Evolutionary conservation across 2,329 filamentous ascomycete genomes (phyloP).

Genomic region (Cyphellophora europaea): DNA sequence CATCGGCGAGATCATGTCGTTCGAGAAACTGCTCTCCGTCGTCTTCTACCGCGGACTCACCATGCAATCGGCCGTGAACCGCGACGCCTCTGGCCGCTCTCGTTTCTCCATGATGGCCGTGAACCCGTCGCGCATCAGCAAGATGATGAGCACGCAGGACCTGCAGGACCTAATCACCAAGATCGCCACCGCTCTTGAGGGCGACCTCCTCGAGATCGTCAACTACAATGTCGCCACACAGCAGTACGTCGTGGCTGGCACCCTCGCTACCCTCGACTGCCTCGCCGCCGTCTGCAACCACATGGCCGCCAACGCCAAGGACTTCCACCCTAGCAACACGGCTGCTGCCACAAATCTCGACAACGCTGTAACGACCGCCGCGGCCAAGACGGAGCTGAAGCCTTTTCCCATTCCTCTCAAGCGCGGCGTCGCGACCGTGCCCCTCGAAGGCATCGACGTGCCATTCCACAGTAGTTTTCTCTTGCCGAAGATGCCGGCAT

Average conservation of each 20-base stretch:
- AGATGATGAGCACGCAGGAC: too few species aligned
- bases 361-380: too few species aligned
- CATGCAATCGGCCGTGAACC: slow-evolving; percentile 24
- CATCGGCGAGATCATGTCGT: slow-evolving; percentile 21
- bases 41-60: slow-evolving; percentile 25
- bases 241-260: slow-evolving; percentile 29
- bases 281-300: not conserved
- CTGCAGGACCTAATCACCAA: not conserved
- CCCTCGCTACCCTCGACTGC: too few species aligned
- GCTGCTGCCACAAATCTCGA: too few species aligned
- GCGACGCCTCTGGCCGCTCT: slow-evolving; percentile 20
- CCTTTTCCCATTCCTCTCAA: too few species aligned
- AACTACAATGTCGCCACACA: slow-evolving; percentile 24
- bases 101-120: slow-evolving; percentile 24
- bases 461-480: slow-evolving; percentile 24
- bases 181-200: slow-evolving; percentile 3
- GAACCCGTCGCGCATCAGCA: slow-evolving; percentile 19
- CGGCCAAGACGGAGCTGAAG: too few species aligned
- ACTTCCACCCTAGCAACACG: too few species aligned
- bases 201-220: slow-evolving; percentile 24
- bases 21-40: slow-evolving; percentile 20
- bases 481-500: slow-evolving; percentile 14
- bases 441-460: slow-evolving; percentile 23
- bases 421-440: slow-evolving; percentile 22
- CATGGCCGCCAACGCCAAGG: not conserved